Base-by-base conservation (phyloP, 345 rosid genomes). In the Geranium brycei region DNA sequence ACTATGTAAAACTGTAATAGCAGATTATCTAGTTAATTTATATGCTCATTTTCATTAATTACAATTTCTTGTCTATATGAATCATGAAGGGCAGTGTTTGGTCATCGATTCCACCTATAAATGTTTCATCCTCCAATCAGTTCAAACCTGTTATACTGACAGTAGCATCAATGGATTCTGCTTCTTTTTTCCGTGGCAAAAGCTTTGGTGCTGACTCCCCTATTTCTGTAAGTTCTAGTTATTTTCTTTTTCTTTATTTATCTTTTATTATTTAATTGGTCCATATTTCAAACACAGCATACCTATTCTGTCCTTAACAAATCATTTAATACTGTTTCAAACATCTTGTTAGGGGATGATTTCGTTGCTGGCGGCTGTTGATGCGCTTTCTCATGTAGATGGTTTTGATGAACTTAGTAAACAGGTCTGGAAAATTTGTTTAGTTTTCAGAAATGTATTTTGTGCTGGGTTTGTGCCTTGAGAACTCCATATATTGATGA, bases 201-300 rank as follows among this genome's bases (percentile, higher is more conserved):
- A 90, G 76, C 80, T 75, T 88, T 55, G 99, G 97, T 75, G 97
- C 99, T 69, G 97, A 87, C 71, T 90, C 99, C 53, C 92, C 95
- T 17, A 78, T 91, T 68, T 90, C 99, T 75, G 99, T 93, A 68
- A 86, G 99, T 71, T 65, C 68, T 58, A 59, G 58, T 23, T 23
- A 23, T 57, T 15, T 32, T 71, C 62, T 16, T 57, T 15, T 32
- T 71, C 62, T 16, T 28, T 57, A 32, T 55, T 58, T 41, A 15
- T 31, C 60, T 19, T 31, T 38, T 19, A 23, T 23, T 23, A 35
- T 35, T 7, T 35, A 7, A 4, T 35, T 35, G 41, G 41, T 35
- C 10, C 41, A 35, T 35, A 35, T 35, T 35, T 53, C 64, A 17
- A 31, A 19, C 73, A 61, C 19, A n/a, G 38, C 55, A 59, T 11